A percentile compares a stretch with the other conserved stretches of the same genome.
phyloP scores from a whole-genome alignment of 805 yeast species.

The Teunomyces funiuensis region DNA sequence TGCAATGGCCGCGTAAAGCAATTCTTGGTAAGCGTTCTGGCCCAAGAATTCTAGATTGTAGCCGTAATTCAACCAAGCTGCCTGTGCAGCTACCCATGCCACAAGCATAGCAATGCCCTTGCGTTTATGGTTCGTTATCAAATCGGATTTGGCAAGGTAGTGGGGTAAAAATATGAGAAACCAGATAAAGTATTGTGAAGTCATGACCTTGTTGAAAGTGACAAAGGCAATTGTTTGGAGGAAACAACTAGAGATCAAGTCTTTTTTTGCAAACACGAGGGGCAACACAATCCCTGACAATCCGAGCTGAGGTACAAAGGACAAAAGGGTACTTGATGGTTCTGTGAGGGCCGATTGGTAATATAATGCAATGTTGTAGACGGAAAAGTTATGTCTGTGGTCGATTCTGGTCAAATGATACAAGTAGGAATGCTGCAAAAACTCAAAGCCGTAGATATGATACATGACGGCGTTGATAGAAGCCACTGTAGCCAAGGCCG shows the following conservation, averaged over 20 bases:
- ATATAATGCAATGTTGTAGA: conserved; percentile 76
- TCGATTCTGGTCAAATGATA: conserved; percentile 84
- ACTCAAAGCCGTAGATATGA: conserved; percentile 68
- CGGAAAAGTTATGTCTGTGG: conserved; percentile 92
- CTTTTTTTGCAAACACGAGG: conserved; percentile 29
- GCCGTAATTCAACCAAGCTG: conserved; percentile 74
- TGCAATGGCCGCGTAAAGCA: conserved; percentile 52
- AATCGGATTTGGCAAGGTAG: conserved; percentile 49
- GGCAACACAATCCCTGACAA: conserved; percentile 65
- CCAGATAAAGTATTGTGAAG: conserved; percentile 97
- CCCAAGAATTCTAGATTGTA: conserved; percentile 83
- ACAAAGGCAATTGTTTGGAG: conserved; percentile 47
- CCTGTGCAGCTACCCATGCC: conserved; percentile 74
- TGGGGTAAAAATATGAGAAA: conserved; percentile 83
- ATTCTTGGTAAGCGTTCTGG: conserved; percentile 54
- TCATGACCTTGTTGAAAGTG: conserved; percentile 58
- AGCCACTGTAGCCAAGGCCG: conserved; percentile 45
- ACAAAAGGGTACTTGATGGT: conserved; percentile 25
- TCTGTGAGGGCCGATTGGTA: conserved; percentile 46
- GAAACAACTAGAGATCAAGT: conserved; percentile 35
- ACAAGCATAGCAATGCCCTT: conserved; percentile 43
- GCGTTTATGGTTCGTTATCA: conserved; percentile 18
- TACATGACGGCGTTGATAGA: conserved; percentile 62
- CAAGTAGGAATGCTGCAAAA: conserved; percentile 71
- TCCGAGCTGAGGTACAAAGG: conserved; percentile 80